phyloP scores from a whole-genome alignment of 2,329 filamentous ascomycete species.

The Mariannaea sp. region DNA sequence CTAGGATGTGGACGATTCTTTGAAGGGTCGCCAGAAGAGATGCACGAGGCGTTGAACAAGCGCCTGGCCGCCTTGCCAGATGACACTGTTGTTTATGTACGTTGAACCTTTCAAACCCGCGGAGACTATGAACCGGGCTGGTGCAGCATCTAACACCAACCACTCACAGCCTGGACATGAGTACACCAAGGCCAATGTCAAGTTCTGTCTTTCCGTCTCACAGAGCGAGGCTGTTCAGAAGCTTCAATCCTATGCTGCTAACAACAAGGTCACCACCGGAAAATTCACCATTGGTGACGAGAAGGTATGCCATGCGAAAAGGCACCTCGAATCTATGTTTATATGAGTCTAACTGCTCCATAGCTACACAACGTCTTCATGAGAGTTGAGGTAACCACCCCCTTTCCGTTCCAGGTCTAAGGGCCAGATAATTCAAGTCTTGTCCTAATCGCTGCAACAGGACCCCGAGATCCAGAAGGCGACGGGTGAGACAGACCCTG shows the following conservation, averaged over 20 bases:
- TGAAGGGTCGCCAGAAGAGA: conserved; percentile 85
- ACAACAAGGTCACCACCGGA: conserved; percentile 87
- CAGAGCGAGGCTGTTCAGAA: conserved; percentile 77
- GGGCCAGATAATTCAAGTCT: not conserved
- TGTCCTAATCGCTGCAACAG: conserved; percentile 44
- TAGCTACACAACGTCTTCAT: conserved; percentile 97
- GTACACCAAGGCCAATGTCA: conserved; percentile 96
- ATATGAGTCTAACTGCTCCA: conserved; percentile 2
- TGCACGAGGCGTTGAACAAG: conserved; percentile 91
- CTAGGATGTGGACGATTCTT: conserved; percentile 94
- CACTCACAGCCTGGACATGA: conserved; percentile 80
- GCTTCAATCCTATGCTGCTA: conserved; percentile 75
- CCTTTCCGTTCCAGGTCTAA: too few species aligned
- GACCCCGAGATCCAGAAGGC: conserved; percentile 84
- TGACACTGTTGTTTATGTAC: conserved; percentile 88
- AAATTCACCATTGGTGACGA: conserved; percentile 97
- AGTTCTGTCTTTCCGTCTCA: conserved; percentile 79
- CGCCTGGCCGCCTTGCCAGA: conserved; percentile 80
- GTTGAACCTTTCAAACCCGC: conserved; percentile 38
- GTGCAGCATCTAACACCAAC: not conserved
- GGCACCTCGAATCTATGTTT: not conserved
- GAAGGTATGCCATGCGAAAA: conserved; percentile 65
- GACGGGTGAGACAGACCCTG: conserved; percentile 78
- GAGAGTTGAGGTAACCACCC: conserved; percentile 78
- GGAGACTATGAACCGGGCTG: conserved; percentile 12